Conservation (phyloP, 2,329 filamentous ascomycete genomes). For the Harringtonia aguacate region DNA sequence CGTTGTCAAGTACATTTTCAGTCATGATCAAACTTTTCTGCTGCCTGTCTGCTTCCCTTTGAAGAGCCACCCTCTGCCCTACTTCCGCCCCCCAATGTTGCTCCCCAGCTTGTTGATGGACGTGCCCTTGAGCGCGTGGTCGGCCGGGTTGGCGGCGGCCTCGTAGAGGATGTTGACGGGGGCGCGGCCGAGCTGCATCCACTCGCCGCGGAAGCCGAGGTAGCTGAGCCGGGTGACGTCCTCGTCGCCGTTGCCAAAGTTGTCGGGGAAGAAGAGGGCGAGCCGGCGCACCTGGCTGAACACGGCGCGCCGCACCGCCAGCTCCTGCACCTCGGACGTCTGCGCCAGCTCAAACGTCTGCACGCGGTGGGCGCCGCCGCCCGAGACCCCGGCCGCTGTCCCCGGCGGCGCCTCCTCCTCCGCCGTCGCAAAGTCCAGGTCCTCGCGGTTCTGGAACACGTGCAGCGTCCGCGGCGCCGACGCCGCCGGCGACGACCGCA, state of each 20-base stretch:
- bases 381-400: not conserved
- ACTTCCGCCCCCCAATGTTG: conserved; percentile 35
- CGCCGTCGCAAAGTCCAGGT: conserved; percentile 74
- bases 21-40: not conserved
- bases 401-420: conserved; percentile 49
- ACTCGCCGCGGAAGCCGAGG: conserved; percentile 88
- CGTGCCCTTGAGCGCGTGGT: conserved; percentile 62
- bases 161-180: conserved; percentile 86
- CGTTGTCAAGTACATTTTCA: not conserved
- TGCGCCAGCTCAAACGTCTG: conserved; percentile 71
- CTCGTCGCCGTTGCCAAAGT: conserved; percentile 71
- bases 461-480: conserved; percentile 75
- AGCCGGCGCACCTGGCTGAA: conserved; percentile 81
- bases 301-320: conserved; percentile 75
- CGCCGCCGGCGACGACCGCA: conserved; percentile 63
- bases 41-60: not conserved
- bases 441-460: conserved; percentile 76
- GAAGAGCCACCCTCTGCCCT: not conserved
- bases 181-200: conserved; percentile 74
- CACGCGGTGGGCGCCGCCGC: too few relatives aligned
- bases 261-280: conserved; percentile 83
- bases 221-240: conserved; percentile 73
- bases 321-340: conserved; percentile 73
- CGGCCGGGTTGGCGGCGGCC: conserved; percentile 79
- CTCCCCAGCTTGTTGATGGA: conserved; percentile 43